These are phyloP conservation scores for Termitomyces sp. DNA, from an alignment of 768 basidiomycete genomes.

Conservation along the genomic window DNA sequence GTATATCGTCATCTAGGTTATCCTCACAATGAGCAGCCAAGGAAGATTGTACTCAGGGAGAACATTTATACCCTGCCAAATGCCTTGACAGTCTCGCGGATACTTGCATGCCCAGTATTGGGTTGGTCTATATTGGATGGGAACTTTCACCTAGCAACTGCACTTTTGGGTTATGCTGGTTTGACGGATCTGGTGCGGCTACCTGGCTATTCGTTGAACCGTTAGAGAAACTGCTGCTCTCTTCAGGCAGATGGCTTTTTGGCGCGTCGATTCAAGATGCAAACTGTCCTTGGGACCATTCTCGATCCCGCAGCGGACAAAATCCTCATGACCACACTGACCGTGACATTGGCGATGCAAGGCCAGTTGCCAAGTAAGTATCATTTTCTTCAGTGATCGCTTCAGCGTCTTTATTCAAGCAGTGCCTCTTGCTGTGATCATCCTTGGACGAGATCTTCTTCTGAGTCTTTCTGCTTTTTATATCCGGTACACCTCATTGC, in stretches of 20 bases:
- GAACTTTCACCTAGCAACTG: constrained; percentile 76
- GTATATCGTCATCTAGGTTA: constrained; percentile 11
- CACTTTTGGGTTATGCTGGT: constrained; percentile 86
- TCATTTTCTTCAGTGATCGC: not conserved
- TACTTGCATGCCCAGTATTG: constrained; percentile 85
- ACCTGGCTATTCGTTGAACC: constrained; percentile 9
- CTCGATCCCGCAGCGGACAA: constrained; percentile 98
- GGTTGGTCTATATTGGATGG: constrained; percentile 85
- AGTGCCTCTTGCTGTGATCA: constrained; percentile 84
- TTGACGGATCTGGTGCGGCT: constrained; percentile 80
- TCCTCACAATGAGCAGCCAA: constrained; percentile 13
- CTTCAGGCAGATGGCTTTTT: constrained; percentile 87
- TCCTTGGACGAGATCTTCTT: constrained; percentile 85
- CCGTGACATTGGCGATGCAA: constrained; percentile 78
- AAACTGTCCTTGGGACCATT: constrained; percentile 90
- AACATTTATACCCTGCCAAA: constrained; percentile 97
- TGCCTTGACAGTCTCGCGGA: constrained; percentile 80
- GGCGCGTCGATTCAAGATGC: constrained; percentile 82
- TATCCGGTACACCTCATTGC: constrained; percentile 87
- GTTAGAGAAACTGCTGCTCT: constrained; percentile 1
- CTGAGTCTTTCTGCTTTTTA: constrained; percentile 88
- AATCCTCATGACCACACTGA: constrained; percentile 89
- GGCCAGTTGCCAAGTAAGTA: constrained; percentile 76
- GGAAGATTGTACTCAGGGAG: constrained; percentile 48
- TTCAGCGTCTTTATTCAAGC: constrained; percentile 1